These are phyloP conservation scores for Cornus florida DNA, from an alignment of 148 eudicot species.

Conservation along the genomic window DNA sequence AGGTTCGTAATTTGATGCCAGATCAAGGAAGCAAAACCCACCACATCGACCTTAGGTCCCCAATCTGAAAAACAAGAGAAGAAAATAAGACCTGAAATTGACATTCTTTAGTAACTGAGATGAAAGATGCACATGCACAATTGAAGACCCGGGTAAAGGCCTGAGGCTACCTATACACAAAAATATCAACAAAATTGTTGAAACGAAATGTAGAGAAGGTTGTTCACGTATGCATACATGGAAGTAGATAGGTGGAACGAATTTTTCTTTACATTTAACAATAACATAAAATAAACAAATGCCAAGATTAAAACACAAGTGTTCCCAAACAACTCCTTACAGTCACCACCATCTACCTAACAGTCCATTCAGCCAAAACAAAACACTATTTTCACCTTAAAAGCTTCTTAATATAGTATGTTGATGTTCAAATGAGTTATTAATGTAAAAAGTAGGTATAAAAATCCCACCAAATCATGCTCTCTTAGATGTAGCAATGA, in stretches of 20 bases:
- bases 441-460: no score
- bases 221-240: background rate
- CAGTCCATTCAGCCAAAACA: background rate
- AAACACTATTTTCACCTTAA: background rate
- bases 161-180: background rate
- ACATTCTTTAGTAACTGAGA: background rate
- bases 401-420: background rate
- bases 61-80: constrained; percentile 65
- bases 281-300: background rate
- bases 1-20: constrained; percentile 94
- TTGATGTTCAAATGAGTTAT: background rate
- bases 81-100: background rate
- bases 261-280: background rate
- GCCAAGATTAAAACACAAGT: background rate
- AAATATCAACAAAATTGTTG: no score
- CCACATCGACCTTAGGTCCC: constrained; percentile 96
- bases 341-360: background rate
- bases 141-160: background rate
- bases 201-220: background rate
- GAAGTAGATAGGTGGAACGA: background rate
- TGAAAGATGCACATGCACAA: background rate
- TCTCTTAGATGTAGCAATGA: background rate
- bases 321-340: background rate
- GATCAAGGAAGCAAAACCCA: constrained; percentile 98
- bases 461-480: background rate